Conservation (phyloP, 148 eudicot genomes). For the Cornus controversa region DNA sequence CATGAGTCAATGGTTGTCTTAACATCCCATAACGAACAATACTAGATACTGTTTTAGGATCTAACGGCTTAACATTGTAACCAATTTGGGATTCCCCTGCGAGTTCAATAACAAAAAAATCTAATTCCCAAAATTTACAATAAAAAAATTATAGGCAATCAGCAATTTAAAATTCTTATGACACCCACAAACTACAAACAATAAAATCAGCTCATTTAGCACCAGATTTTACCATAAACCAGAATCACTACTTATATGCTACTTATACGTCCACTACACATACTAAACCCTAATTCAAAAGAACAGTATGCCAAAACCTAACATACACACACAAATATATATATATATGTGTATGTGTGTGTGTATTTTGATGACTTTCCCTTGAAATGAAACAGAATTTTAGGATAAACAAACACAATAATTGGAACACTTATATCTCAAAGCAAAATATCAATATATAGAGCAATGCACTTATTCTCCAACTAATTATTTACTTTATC, state of each 20-base stretch:
- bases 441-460: neutral
- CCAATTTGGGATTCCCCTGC: constrained; percentile 98
- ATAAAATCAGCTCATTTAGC: neutral
- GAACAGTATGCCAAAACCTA: neutral
- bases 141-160: neutral
- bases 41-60: constrained; percentile 67
- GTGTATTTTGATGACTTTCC: neutral
- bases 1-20: constrained; percentile 38
- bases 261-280: too few relatives aligned
- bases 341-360: too few relatives aligned
- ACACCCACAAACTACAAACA: too few relatives aligned
- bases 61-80: constrained; percentile 57
- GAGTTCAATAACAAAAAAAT: constrained; percentile 16
- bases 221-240: neutral
- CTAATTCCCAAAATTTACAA: neutral
- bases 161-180: too few relatives aligned
- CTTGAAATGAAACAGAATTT: neutral
- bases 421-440: neutral
- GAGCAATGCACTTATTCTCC: neutral
- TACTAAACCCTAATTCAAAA: neutral
- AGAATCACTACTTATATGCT: too few relatives aligned
- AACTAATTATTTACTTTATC: neutral
- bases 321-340: neutral
- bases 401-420: neutral
- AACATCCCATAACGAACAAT: constrained; percentile 67